Conservation (phyloP, 2,329 filamentous ascomycete species). For the Fusarium duplospermum region DNA sequence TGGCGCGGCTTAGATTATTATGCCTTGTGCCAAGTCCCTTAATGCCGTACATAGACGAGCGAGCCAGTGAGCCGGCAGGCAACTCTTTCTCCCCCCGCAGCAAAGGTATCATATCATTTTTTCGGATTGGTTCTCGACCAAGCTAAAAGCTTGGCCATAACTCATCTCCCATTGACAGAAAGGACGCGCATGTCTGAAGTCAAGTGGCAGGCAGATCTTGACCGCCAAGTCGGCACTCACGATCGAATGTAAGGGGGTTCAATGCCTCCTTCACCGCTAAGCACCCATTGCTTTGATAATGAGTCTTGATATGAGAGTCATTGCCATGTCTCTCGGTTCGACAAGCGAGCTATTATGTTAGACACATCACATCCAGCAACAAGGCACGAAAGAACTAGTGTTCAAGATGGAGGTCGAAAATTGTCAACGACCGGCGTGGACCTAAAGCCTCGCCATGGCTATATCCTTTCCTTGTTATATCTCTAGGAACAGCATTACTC, state of each 20-base stretch:
- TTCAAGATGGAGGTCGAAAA: background rate
- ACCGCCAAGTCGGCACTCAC: background rate
- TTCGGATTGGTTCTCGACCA: slow-evolving; percentile 1
- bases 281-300: background rate
- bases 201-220: background rate
- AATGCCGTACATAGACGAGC: background rate
- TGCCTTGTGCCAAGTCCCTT: background rate
- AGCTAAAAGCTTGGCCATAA: slow-evolving; percentile 12
- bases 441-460: background rate
- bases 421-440: background rate
- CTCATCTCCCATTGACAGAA: background rate
- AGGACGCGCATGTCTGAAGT: background rate
- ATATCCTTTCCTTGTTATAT: background rate
- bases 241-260: background rate
- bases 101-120: background rate
- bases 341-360: background rate
- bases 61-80: background rate
- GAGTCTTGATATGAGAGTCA: background rate
- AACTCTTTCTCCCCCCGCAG: background rate
- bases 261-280: background rate
- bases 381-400: background rate
- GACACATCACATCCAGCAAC: background rate
- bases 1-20: background rate
- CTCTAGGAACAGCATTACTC: background rate
- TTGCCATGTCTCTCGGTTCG: background rate